These are phyloP conservation scores for Chenopodium berlandieri DNA, from an alignment of 148 eudicot genomes.

Conservation along the genomic window DNA sequence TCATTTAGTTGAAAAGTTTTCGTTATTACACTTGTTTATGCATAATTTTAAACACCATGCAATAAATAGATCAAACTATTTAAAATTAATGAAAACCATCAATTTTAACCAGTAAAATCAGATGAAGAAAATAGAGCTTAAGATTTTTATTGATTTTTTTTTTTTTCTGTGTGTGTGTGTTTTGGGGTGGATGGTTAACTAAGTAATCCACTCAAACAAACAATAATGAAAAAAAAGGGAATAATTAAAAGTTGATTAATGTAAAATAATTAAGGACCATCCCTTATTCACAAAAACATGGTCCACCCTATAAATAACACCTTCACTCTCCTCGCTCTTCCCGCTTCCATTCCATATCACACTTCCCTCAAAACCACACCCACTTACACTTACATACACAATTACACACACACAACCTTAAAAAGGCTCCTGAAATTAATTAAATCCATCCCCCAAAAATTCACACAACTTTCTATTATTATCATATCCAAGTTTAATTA, in stretches of 20 bases:
- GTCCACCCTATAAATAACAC: slow-evolving; percentile 21
- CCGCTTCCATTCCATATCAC: slow-evolving; percentile 1
- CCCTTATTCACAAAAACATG: background rate
- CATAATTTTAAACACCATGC: too few species aligned
- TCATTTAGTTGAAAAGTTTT: too few species aligned
- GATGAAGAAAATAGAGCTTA: too few species aligned
- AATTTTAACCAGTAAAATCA: too few species aligned
- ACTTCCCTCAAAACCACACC: background rate
- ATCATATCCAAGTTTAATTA: background rate
- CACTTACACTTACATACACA: background rate
- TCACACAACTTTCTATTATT: too few species aligned
- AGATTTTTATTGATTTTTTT: too few species aligned
- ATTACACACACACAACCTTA: background rate
- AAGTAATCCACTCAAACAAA: background rate
- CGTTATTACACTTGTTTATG: too few species aligned
- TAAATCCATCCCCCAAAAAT: background rate
- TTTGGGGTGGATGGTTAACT: too few species aligned
- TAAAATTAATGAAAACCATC: too few species aligned
- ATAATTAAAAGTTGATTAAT: too few species aligned
- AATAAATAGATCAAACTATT: too few species aligned
- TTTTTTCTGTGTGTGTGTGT: too few species aligned
- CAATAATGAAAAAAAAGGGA: background rate
- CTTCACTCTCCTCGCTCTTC: slow-evolving; percentile 16
- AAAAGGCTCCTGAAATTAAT: slow-evolving; percentile 15
- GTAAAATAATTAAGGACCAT: background rate